Base-by-base conservation (phyloP, 2,329 filamentous ascomycete genomes). In the Ceratocystis cubensis region DNA sequence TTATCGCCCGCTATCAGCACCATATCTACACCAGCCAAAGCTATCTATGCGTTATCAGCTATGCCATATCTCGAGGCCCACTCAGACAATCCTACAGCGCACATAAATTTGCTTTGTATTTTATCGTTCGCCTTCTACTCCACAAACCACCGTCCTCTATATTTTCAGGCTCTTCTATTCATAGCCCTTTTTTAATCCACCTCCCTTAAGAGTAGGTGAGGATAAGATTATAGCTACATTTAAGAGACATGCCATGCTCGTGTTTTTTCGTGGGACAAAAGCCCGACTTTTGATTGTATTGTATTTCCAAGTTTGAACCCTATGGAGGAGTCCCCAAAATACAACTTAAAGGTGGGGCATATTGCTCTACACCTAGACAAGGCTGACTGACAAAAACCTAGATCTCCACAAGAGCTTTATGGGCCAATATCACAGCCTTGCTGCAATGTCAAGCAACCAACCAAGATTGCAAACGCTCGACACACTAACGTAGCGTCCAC, bases 351-450 rank as follows among this genome's bases (percentile, higher is more conserved):
- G 56, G 30, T 59, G 56, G 56, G 30, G 56, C 25, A 13, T 4
- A n/a, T 15, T 10, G 5, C 30, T 30, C 25, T 4, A 13, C 8
- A 63, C 44, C 25, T 22, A n/a, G 10, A 63, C 44, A 63, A 63
- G 61, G 61, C 61, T 63, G 61, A 45, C 61, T 50, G 61, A 33
- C 17, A 50, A 17, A 63, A 63, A 25, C 13, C 25, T 33, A 30
- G 41, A 28, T 59, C 56, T 30, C 56, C 25, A 48, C 45, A 20
- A 48, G 22, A 63, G 28, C 28, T 46, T 63, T 37, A 17, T 25
- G 33, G 46, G 53, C 53, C 5, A 15, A 33, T 13, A 59, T 59
- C 56, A 59, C 61, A 63, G 61, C 61, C 61, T 63, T 33, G 61
- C 30, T 44, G 15, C 2, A 30, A 59, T 33, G 56, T 30, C 33